These are phyloP conservation scores for Geosiphon pyriformis DNA, from an alignment of 192 early-diverging fungal genomes.

Conservation along the genomic window DNA sequence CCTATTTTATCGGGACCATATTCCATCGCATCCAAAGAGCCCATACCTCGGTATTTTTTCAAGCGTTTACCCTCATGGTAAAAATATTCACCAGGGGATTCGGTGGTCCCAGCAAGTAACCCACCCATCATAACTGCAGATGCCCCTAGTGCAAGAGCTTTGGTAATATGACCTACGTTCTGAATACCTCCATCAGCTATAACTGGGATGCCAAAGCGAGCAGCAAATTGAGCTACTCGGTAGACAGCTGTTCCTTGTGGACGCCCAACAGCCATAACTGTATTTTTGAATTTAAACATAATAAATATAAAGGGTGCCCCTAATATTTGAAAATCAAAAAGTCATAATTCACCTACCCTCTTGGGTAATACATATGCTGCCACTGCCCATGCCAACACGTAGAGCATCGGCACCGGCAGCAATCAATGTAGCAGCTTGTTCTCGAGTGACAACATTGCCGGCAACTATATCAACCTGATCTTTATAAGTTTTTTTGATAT, in stretches of 20 bases:
- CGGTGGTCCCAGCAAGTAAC: constrained; percentile 90
- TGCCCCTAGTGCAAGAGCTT: constrained; percentile 91
- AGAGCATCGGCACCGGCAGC: constrained; percentile 92
- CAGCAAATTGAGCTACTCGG: constrained; percentile 90
- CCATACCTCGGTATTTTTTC: constrained; percentile 99
- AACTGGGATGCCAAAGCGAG: constrained; percentile 89
- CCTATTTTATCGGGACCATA: constrained; percentile 59
- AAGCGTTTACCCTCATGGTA: constrained; percentile 95
- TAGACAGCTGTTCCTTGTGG: constrained; percentile 97
- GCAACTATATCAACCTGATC: constrained; percentile 80
- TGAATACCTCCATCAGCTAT: constrained; percentile 97
- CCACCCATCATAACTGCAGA: constrained; percentile 99
- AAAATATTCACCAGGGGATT: constrained; percentile 97
- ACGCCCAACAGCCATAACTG: constrained; percentile 96
- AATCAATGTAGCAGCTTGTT: constrained; percentile 89
- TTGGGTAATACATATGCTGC: constrained; percentile 97
- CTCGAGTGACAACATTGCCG: constrained; percentile 95
- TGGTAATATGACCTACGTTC: constrained; percentile 96
- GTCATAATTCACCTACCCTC: constrained; percentile 44
- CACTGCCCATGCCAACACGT: constrained; percentile 95
- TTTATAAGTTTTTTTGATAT: constrained; percentile 82
- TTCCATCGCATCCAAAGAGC: constrained; percentile 96
- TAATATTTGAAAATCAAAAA: background rate
- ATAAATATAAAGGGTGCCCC: background rate
- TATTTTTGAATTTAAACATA: background rate